phyloP scores from a whole-genome alignment of 345 rosid genomes.

The Brassica nigra region DNA sequence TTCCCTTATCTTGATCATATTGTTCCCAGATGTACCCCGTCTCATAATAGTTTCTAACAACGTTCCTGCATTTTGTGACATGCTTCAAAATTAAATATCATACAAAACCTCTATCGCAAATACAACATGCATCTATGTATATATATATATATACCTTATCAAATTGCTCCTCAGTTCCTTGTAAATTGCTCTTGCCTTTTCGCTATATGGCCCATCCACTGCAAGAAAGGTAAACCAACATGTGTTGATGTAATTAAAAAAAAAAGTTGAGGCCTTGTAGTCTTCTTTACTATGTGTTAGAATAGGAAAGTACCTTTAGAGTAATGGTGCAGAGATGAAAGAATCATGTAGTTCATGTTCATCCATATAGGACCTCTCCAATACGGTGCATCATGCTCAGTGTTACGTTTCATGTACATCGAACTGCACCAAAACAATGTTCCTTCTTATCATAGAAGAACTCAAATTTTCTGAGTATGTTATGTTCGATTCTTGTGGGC shows the following conservation, averaged over 20 bases:
- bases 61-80: slow-evolving; percentile 56
- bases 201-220: slow-evolving; percentile 83
- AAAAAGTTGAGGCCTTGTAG: neutral
- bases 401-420: slow-evolving; percentile 92
- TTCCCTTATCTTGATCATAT: slow-evolving; percentile 81
- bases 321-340: slow-evolving; percentile 86
- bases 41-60: slow-evolving; percentile 67
- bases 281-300: neutral
- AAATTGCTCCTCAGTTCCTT: slow-evolving; percentile 68
- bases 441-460: neutral
- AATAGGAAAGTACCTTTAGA: slow-evolving; percentile 56
- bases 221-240: slow-evolving; percentile 31
- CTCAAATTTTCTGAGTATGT: neutral
- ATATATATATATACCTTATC: slow-evolving; percentile 56
- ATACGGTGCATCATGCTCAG: slow-evolving; percentile 96
- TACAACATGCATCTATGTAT: neutral
- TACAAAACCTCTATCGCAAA: neutral
- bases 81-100: slow-evolving; percentile 13
- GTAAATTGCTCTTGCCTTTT: slow-evolving; percentile 63
- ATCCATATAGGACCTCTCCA: slow-evolving; percentile 99
- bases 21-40: slow-evolving; percentile 97
- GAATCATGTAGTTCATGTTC: slow-evolving; percentile 91
- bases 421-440: slow-evolving; percentile 51
- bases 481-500: slow-evolving; percentile 2
- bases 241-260: neutral